Evolutionary conservation across 2,329 filamentous ascomycete species (phyloP), one percentile per base, ranked within the genome.

Genomic region (Fusarium marasasianum): DNA sequence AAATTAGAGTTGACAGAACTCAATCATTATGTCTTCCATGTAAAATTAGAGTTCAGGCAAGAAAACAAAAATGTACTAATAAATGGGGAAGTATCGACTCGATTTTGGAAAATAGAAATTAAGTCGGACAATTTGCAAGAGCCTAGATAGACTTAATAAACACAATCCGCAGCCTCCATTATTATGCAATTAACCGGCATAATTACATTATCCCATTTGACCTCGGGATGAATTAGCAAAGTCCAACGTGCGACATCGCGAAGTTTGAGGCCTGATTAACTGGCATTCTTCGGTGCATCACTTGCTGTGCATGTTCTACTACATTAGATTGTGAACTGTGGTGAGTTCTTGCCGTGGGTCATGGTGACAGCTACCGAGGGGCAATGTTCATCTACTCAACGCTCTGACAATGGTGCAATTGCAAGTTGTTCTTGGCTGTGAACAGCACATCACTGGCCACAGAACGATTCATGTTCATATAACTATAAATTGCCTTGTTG

Each of bases 151-250:
- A 22, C 13, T 15, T 4, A 2, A 5, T 8, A 37, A 14, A 37
- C n/a, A 0, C 8, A 22, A 15, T 24, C 6, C 1, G 6, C 2
- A 24, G 11, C 3, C 11, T 24, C 20, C 2, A 2, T 3, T 20
- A 10, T 4, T 20, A 0, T 20, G 4, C 1, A 18, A 20, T 2
- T 1, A 4, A 7, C 10, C 10, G 1, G 17, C 3, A 7, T 14
- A 8, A 14, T 18, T 7, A 3, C 8, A 24, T 1, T 33, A 14
- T 18, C 3, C 8, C 22, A 24, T 20, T 26, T 24, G 3, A 24
- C 2, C 8, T 8, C 10, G 2, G 13, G 0, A 22, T 3, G 9
- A 5, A 14, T 22, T 11, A 8, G 26, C 4, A 22, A 29, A 47
- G 3, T 15, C 26, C 6, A 29, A 22, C 1, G 4, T 5, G 31